Base-by-base conservation (phyloP, 2,329 filamentous ascomycete genomes). In the Raffaelea albimanens region DNA sequence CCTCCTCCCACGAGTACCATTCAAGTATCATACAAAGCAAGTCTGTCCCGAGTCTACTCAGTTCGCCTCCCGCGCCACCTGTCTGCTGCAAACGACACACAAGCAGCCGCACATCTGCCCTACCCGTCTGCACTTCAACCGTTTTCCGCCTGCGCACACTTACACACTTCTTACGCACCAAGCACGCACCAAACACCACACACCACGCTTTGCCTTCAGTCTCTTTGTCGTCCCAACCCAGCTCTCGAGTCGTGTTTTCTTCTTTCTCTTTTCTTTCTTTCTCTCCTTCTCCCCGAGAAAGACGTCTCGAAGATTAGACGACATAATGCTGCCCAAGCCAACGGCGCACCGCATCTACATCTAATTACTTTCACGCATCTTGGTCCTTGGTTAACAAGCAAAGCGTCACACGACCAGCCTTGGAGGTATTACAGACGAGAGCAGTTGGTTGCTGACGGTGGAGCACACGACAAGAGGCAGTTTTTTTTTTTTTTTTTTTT, bases 261-360 rank as follows among this genome's bases (percentile, higher is more conserved):
- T 29, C 16, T 14, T 22, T 22, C 7, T 29, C 18, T 19, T 22
- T 10, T 40, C 10, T 36, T 23, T n/a, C 5, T 10, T 19, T 4
- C 23, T 13, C 14, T n/a, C 31, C 2, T 5, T 19, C 34, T 20
- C 13, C 13, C 9, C 43, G 14, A 19, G 13, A 7, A 31, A 21
- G 8, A 40, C 9, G 2, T 14, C 60, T 58, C 59, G 62, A 59
- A 67, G 59, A 68, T 70, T 66, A 67, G 66, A 69, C 64, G 67
- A 69, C 69, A 69, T 69, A 69, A 69, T 67, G 63, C 65, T 60
- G 61, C 59, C 62, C 65, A 64, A 57, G 61, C 54, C 57, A 55
- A 57, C 49, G 54, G 57, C 57, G 58, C 29, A 36, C 56, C 52
- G 34, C 5, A 39, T 41, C 55, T 13, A 53, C 55, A 18, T 42